Base-by-base conservation (phyloP, 2,329 filamentous ascomycete genomes). In the Xylaria multiplex region DNA sequence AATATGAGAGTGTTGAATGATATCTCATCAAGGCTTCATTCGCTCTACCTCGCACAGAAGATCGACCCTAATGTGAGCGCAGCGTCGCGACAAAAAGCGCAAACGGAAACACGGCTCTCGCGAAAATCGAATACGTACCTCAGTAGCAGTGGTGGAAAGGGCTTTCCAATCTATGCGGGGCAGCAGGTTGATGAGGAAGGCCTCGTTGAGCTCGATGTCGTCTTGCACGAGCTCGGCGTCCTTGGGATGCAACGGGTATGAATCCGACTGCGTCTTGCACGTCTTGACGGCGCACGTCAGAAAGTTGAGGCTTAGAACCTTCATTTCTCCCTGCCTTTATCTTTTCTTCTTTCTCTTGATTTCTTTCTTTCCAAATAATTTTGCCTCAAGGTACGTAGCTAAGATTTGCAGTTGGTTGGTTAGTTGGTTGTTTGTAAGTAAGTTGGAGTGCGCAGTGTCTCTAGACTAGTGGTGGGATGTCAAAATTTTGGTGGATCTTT, bases 241-340 rank as follows among this genome's bases (percentile, higher is more conserved):
- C 75, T 91, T 91, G 62, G 96, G 95, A 79, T 98, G 96, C 16
- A 99, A 86, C 2, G 96, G 96, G 77, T 96, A 98, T 27, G 93
- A 93, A 59, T 86, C 82, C 6, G 90, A 84, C 37, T 90, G 90
- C 64, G 89, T 87, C 82, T 96, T 97, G 90, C 96, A 99, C 63
- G 91, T 85, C 85, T 97, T 98, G 77, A 96, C 91, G 68, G 96
- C 95, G 84, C 96, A 99, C 75, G 93, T 96, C 71, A 98, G 84
- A 81, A 99, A 99, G 82, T 98, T 98, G 75, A 97, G 90, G 67
- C 93, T 97, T 59, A 98, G 88, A 69, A 98, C 84, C 81, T 98
- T 98, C 96, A 99, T 99, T 67, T 72, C 79, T 58, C 14, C 22
- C 11, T 53, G 19, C 22, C 5, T 24, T 8, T 16, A 4, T 16